Base-by-base conservation (phyloP, 1,284 basidiomycete genomes). In the Vanrija humicola region DNA sequence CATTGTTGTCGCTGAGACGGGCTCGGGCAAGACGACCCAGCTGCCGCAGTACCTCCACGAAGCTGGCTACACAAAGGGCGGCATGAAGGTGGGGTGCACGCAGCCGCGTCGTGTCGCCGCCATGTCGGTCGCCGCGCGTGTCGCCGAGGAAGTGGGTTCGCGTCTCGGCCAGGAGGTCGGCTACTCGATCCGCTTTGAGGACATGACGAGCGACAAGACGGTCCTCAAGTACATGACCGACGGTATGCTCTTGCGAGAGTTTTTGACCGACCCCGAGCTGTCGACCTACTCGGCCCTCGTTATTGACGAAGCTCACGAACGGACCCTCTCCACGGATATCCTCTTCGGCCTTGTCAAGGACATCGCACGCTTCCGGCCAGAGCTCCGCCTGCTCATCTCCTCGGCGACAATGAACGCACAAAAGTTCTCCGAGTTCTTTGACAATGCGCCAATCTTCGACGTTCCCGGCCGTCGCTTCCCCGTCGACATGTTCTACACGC, bases 141-240 rank as follows among this genome's bases (percentile, higher is more conserved):
- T 99, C 4, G 95, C 95, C 0, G 96, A 98, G 62, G 96, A 99
- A 78, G 92, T 98, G 87, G 96, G 94, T 5, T 88, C 87, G 6
- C 89, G 96, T 70, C 85, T 99, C 21, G 96, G 96, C 3, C 89
- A 94, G 65, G 94, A 98, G 77, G 95, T 98, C 58, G 96, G 96
- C 15, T 99, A 98, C 77, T 93, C 91, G 29, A 98, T 99, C 66
- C 90, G 96, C 38, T 99, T 99, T 78, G 96, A 98, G 77, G 95
- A 99, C 75, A 96, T 93, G 76, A 98, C 96, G 10, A 95, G 90
- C 77, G 93, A 95, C 80, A 98, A 93, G 80, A 97, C 94, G 2
- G 87, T 93, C 38, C 81, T 98, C 69, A 97, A 98, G 78, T 97
- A 95, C 77, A 95, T 97, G 94, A 97, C 93, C 46, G 94, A 97